Evolutionary conservation across 2,329 filamentous ascomycete genomes (phyloP).

Genomic region (Penicillium sp.): DNA sequence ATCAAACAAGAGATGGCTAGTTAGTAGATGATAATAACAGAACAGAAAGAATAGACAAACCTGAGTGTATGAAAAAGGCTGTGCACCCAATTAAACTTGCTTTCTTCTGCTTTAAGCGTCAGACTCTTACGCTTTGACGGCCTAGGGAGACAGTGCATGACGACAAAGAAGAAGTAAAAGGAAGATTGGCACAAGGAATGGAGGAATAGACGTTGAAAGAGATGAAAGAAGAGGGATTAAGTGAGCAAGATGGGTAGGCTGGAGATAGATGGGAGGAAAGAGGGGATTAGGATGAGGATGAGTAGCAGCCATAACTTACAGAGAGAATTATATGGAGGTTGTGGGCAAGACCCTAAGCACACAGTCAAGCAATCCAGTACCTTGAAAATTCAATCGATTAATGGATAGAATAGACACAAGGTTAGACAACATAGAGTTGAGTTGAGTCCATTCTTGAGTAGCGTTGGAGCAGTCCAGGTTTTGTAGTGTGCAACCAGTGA

Average conservation of each 20-base stretch:
- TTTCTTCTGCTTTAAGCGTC: slow-evolving; percentile 1
- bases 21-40: background rate
- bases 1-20: background rate
- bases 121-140: background rate
- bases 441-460: background rate
- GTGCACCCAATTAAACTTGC: background rate
- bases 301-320: background rate
- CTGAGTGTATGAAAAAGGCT: background rate
- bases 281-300: background rate
- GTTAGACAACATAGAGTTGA: background rate
- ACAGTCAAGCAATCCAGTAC: background rate
- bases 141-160: background rate
- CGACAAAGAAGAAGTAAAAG: background rate
- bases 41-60: background rate
- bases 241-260: background rate
- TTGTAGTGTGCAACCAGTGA: background rate
- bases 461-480: background rate
- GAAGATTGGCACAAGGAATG: background rate
- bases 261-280: background rate
- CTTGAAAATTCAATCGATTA: background rate
- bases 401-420: background rate
- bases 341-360: background rate
- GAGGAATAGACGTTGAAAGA: background rate
- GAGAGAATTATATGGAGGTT: background rate
- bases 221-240: background rate